phyloP scores from a whole-genome alignment of 176 grass and related monocot genomes.

The Oryza meyeriana region DNA sequence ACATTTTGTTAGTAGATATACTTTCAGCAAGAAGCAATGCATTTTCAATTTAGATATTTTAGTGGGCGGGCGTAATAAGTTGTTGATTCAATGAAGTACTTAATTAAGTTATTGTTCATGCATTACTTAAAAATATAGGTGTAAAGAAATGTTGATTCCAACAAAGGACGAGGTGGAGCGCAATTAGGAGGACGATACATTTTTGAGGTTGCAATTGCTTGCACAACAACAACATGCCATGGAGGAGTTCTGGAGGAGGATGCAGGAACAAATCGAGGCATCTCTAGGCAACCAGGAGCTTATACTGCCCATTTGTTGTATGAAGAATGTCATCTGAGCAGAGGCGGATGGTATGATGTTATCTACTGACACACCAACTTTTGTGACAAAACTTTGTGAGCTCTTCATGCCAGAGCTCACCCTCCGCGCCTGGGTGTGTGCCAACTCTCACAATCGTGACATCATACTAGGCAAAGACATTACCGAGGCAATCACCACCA shows the following conservation, averaged over 20 bases:
- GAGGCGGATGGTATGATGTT: neutral
- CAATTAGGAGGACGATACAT: neutral
- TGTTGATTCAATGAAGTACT: neutral
- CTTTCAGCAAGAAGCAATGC: neutral
- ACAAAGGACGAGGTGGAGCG: neutral
- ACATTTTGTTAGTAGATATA: neutral
- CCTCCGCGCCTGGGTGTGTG: neutral
- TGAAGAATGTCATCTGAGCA: neutral
- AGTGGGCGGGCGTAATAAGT: neutral
- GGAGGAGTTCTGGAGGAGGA: neutral
- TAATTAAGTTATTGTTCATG: neutral
- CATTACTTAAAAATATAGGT: neutral
- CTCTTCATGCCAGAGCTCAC: conserved; percentile 18
- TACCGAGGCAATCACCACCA: neutral
- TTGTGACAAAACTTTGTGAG: neutral
- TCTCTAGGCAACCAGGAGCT: neutral
- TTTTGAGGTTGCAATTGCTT: neutral
- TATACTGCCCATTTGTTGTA: neutral
- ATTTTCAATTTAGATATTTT: neutral
- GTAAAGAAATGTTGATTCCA: neutral
- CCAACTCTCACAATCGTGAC: neutral
- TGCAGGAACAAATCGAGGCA: neutral
- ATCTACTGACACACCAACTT: neutral
- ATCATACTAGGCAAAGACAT: neutral
- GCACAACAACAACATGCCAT: neutral